Base-by-base conservation (phyloP, 192 early-diverging fungal species). In the Pecoramyces ruminantium region DNA sequence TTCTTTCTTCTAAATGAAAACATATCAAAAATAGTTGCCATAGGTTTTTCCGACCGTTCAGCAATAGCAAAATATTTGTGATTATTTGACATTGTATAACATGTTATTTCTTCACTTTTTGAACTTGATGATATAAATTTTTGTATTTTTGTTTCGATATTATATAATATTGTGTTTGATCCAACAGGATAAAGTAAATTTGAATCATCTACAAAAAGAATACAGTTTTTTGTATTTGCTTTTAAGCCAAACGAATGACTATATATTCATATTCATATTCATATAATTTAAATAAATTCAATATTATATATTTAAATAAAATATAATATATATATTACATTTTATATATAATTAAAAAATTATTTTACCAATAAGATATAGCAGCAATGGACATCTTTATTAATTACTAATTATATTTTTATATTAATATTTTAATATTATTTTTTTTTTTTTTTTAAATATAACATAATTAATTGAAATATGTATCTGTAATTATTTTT, bases 181-280 rank as follows among this genome's bases (percentile, higher is more conserved):
- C 90, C 90, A 67, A 86, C 86, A 16, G 89, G 88, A 82, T 91
- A 91, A 15, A 91, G 77, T 78, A 91, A 83, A 13, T 89, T 90
- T 40, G 85, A 83, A 82, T 91, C 90, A 81, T 91, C 90, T 29
- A 91, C 79, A 80, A 82, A 91, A 77, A 82, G 79, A 27, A 91
- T 78, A 78, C 82, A 84, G 79, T 83, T 81, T 29, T 83, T 85
- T 30, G 87, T 86, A 58, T 87, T 86, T 67, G 83, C 84, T 80
- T 87, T 87, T 17, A 90, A 84, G 13, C 90, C 90, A 79, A 91
- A 91, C 8, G 87, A 89, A 81, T 88, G 87, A 39, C 90, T 91
- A 80, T 42, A 34, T 18, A n/a, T n/a, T n/a, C n/a, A n/a, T n/a
- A n/a, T n/a, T n/a, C n/a, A n/a, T n/a, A n/a, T n/a, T n/a, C n/a